Conservation (phyloP, 2,329 filamentous ascomycete genomes). For the Leptographium wingfieldii region DNA sequence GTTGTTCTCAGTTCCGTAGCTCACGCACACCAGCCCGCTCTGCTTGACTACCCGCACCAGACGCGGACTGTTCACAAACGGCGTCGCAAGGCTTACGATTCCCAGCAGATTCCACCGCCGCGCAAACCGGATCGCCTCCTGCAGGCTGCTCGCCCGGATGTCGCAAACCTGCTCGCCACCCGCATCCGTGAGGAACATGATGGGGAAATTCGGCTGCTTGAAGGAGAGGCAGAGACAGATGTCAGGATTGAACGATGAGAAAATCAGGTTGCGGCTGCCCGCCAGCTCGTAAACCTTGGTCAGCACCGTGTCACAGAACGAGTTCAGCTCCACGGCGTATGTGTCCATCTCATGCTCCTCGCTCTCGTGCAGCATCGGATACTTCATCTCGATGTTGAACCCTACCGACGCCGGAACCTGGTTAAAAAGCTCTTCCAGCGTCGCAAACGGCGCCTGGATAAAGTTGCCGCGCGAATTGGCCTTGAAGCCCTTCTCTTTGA, state of each 20-base stretch:
- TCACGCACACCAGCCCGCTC: conserved; percentile 84
- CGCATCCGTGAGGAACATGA: conserved; percentile 86
- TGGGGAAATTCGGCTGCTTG: conserved; percentile 94
- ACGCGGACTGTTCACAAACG: conserved; percentile 77
- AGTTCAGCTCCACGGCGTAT: conserved; percentile 90
- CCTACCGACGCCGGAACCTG: conserved; percentile 72
- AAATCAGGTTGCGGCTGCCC: conserved; percentile 79
- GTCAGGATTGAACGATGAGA: conserved; percentile 95
- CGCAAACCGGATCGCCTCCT: conserved; percentile 91
- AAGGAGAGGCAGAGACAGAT: conserved; percentile 88
- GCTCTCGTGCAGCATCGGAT: conserved; percentile 92
- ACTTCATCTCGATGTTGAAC: conserved; percentile 97
- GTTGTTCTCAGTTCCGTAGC: conserved; percentile 86
- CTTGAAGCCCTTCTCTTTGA: conserved; percentile 91
- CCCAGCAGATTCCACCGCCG: conserved; percentile 90
- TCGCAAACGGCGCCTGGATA: conserved; percentile 92
- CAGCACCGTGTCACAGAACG: conserved; percentile 88
- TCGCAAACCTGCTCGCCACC: conserved; percentile 74
- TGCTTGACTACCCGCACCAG: conserved; percentile 91
- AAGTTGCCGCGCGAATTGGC: conserved; percentile 88
- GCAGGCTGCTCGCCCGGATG: conserved; percentile 77
- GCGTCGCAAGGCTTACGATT: conserved; percentile 78
- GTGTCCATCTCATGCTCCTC: conserved; percentile 95
- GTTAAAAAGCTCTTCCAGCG: conserved; percentile 82
- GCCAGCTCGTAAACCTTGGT: conserved; percentile 80